Percentiles rank a stretch among this genome's conserved stretches.
Conservation (phyloP, 331 rosid genomes). For the Rhamnella rubrinervis region DNA sequence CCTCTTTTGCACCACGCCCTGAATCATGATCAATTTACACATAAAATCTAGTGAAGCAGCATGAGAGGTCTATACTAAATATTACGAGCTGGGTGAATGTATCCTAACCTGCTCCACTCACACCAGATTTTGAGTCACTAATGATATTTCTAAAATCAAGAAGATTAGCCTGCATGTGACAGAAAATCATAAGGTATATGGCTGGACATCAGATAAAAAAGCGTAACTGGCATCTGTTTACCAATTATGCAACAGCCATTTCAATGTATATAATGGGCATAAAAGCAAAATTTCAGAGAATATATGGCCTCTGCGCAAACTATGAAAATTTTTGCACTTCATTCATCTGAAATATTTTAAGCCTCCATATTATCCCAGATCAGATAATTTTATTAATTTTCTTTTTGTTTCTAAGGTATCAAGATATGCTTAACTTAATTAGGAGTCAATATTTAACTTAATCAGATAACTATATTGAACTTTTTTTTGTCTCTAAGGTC, state of each 20-base stretch:
- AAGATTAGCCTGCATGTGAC: constrained; percentile 65
- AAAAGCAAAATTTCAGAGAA: constrained; percentile 8
- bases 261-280: constrained; percentile 1
- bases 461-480: too few relatives aligned
- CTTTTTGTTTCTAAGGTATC: too few relatives aligned
- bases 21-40: constrained; percentile 35
- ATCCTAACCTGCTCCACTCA: constrained; percentile 92
- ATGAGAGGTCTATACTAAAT: constrained; percentile 2
- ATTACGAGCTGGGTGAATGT: constrained; percentile 18
- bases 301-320: background rate
- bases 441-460: too few relatives aligned
- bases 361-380: too few relatives aligned
- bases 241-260: constrained; percentile 4
- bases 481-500: too few relatives aligned
- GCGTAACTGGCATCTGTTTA: constrained; percentile 19
- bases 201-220: constrained; percentile 2
- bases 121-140: constrained; percentile 92
- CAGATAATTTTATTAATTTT: too few relatives aligned
- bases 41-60: constrained; percentile 9
- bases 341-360: too few relatives aligned
- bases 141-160: constrained; percentile 56
- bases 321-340: background rate
- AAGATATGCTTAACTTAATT: background rate
- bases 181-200: constrained; percentile 19
- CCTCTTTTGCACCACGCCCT: constrained; percentile 90